phyloP scores from a whole-genome alignment of 1,284 basidiomycete genomes.

The Puccinia novopanici region DNA sequence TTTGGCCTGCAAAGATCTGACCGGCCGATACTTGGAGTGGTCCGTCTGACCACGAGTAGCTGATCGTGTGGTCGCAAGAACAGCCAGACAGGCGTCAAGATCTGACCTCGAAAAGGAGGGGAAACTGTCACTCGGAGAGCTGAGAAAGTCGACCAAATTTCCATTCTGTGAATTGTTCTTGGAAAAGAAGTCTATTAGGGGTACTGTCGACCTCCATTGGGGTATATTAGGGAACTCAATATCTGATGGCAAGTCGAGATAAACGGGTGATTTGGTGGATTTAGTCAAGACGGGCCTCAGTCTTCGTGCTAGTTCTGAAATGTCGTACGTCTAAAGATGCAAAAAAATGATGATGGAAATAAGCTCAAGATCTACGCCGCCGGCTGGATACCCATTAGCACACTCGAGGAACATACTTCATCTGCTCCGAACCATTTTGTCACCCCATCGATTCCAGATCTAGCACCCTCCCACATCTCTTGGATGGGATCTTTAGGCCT shows the following conservation, averaged over 20 bases:
- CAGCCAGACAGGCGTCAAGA: conserved; percentile 44
- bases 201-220: conserved; percentile 57
- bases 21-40: conserved; percentile 29
- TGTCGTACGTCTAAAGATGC: conserved; percentile 25
- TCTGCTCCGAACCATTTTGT: conserved; percentile 58
- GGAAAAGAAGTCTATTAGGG: conserved; percentile 30
- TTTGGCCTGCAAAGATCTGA: conserved; percentile 55
- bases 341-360: background rate
- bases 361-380: background rate
- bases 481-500: conserved; percentile 72
- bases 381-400: background rate
- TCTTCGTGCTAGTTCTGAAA: conserved; percentile 28
- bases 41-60: conserved; percentile 5
- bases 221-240: conserved; percentile 58
- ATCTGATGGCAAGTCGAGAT: conserved; percentile 41
- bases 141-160: conserved; percentile 25
- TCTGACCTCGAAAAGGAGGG: background rate
- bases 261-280: conserved; percentile 24
- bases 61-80: conserved; percentile 40
- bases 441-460: conserved; percentile 58
- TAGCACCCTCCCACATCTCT: conserved; percentile 90
- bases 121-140: background rate
- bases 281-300: conserved; percentile 30
- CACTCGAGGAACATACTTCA: conserved; percentile 50
- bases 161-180: conserved; percentile 24